These are phyloP conservation scores for Globisporangium paroecandrum DNA, from an alignment of 352 stramenopile genomes.

Conservation along the genomic window DNA sequence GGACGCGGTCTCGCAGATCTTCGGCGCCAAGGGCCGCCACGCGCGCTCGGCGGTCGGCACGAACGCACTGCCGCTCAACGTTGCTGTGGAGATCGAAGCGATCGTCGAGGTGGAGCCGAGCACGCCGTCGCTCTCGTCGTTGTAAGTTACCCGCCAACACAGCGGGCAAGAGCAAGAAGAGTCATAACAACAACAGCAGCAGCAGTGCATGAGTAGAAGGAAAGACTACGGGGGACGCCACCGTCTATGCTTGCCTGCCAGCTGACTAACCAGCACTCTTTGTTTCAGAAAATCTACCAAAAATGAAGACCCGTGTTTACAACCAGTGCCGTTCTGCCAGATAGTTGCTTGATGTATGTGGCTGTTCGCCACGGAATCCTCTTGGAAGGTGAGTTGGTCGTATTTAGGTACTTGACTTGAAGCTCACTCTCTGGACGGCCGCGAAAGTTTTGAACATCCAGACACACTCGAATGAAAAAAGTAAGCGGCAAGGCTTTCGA, in stretches of 20 bases:
- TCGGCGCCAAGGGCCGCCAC: slow-evolving; percentile 67
- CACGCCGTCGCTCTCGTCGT: slow-evolving; percentile 21
- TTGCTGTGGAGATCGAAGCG: slow-evolving; percentile 94
- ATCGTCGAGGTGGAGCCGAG: slow-evolving; percentile 86
- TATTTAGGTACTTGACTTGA: no score
- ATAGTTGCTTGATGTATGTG: no score
- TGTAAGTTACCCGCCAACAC: slow-evolving; percentile 7
- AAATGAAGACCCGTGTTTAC: not conserved
- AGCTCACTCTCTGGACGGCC: no score
- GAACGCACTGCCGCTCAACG: slow-evolving; percentile 91
- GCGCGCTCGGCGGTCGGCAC: slow-evolving; percentile 91
- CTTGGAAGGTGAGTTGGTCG: no score
- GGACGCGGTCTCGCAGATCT: slow-evolving; percentile 80
- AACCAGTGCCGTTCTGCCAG: not conserved
- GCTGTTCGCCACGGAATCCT: no score
- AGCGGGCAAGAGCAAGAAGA: not conserved
- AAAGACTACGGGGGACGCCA: not conserved
- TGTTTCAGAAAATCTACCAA: not conserved
- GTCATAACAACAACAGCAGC: not conserved
- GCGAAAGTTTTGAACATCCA: no score
- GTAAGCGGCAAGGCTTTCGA: not conserved
- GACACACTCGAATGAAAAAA: no score
- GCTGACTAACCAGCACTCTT: not conserved
- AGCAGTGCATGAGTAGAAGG: not conserved
- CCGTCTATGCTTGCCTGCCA: not conserved